These are phyloP conservation scores for Senna siamea DNA, from an alignment of 306 rosid species.

Conservation along the genomic window DNA sequence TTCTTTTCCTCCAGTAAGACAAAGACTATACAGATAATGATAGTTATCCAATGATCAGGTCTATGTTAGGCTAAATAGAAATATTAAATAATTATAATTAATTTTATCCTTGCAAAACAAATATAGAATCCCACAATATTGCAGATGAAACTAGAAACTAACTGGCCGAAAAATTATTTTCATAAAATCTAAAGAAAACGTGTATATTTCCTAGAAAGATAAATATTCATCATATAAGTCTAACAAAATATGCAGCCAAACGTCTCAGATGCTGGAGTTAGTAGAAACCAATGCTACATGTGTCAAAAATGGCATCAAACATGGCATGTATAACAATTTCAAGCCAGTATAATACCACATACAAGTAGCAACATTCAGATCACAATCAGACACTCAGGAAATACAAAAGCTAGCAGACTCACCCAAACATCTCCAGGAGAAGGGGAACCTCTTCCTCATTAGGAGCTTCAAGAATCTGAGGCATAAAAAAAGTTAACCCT, in stretches of 20 bases:
- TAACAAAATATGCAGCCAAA: constrained; percentile 8
- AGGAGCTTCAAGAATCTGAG: constrained; percentile 93
- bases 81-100: constrained; percentile 9
- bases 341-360: constrained; percentile 33
- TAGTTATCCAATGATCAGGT: constrained; percentile 8
- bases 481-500: constrained; percentile 69
- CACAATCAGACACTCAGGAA: constrained; percentile 29
- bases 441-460: constrained; percentile 93
- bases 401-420: constrained; percentile 45
- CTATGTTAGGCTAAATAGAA: constrained; percentile 9
- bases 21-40: constrained; percentile 58
- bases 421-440: constrained; percentile 95
- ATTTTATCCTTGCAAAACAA: background rate
- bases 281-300: constrained; percentile 13
- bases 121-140: constrained; percentile 9
- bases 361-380: constrained; percentile 29
- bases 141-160: constrained; percentile 32
- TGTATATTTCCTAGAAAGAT: background rate
- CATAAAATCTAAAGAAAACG: constrained; percentile 8
- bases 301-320: background rate
- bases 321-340: background rate
- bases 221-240: constrained; percentile 6
- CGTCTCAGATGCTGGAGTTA: constrained; percentile 20
- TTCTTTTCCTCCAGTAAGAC: constrained; percentile 91
- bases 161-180: background rate